Conservation (phyloP, 2,329 filamentous ascomycete species). For the Basipetospora sp. region DNA sequence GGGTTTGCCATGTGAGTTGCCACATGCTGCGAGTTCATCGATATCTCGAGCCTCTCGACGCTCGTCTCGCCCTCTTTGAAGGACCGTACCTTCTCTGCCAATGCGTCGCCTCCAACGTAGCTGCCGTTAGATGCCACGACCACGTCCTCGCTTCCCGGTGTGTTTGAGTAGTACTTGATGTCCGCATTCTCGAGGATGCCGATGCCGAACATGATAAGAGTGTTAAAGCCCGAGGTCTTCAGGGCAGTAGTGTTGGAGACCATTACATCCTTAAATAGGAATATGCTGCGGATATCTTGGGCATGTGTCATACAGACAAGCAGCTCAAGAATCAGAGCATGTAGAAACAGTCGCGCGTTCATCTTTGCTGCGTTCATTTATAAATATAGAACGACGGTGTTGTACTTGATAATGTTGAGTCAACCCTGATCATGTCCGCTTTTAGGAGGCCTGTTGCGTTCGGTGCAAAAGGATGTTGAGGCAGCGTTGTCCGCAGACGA, state of each 20-base stretch:
- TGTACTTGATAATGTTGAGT: no score
- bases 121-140: slow-evolving; percentile 21
- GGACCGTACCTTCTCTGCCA: slow-evolving; percentile 27
- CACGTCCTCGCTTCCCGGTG: slow-evolving; percentile 20
- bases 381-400: no score
- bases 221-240: slow-evolving; percentile 27
- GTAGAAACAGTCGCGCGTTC: no score
- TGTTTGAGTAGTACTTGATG: slow-evolving; percentile 31
- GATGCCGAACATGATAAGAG: slow-evolving; percentile 28
- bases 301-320: no score
- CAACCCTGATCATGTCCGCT: no score
- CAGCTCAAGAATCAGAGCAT: no score
- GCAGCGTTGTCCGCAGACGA: no score
- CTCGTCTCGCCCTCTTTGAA: slow-evolving; percentile 21
- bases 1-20: slow-evolving; percentile 21
- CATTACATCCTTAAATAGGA: slow-evolving; percentile 29
- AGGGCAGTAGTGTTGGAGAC: slow-evolving; percentile 27
- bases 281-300: slow-evolving; percentile 17
- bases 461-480: no score
- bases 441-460: no score
- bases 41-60: slow-evolving; percentile 26
- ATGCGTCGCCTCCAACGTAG: slow-evolving; percentile 33
- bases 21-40: slow-evolving; percentile 29
- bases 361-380: no score
- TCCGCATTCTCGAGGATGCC: slow-evolving; percentile 26